These are phyloP conservation scores for Metschnikowia drakensbergensis DNA, from an alignment of 805 yeast genomes.

Conservation along the genomic window DNA sequence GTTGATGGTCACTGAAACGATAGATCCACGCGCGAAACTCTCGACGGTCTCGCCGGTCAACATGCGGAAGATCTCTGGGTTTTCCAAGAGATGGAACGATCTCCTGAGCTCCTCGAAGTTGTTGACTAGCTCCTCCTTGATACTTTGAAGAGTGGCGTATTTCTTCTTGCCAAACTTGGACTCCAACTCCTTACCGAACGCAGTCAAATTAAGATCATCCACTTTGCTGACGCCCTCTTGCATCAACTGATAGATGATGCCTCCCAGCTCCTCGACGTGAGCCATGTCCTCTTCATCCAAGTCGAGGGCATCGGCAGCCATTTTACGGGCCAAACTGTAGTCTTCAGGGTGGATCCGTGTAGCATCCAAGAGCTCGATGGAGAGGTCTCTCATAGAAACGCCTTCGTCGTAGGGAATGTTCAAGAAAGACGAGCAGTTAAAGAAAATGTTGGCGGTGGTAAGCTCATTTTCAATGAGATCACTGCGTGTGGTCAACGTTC, in stretches of 20 bases:
- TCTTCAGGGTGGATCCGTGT: conserved; percentile 98
- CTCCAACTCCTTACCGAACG: conserved; percentile 87
- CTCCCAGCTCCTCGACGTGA: conserved; percentile 75
- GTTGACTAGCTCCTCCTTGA: conserved; percentile 79
- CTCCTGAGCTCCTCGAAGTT: conserved; percentile 85
- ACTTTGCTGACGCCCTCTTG: conserved; percentile 70
- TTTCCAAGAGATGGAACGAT: conserved; percentile 59
- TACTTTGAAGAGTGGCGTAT: conserved; percentile 76
- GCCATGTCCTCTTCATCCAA: conserved; percentile 90
- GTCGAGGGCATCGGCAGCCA: conserved; percentile 98
- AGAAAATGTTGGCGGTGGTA: conserved; percentile 74
- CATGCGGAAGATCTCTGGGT: conserved; percentile 76
- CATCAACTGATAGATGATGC: conserved; percentile 69
- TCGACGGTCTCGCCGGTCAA: conserved; percentile 82
- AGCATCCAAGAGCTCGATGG: conserved; percentile 81
- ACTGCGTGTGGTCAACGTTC: conserved; percentile 62
- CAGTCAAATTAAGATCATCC: conserved; percentile 83
- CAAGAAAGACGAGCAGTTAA: conserved; percentile 89
- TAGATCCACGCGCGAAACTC: conserved; percentile 61
- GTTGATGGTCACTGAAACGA: conserved; percentile 71
- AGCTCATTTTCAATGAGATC: conserved; percentile 81
- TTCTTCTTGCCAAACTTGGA: conserved; percentile 65
- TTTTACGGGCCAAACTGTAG: conserved; percentile 90
- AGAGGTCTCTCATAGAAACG: conserved; percentile 50
- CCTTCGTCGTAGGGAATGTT: conserved; percentile 68